Percentiles rank a stretch among this genome's conserved stretches.
phyloP scores from a whole-genome alignment of 768 basidiomycete species.

The Suillus ampliporus region DNA sequence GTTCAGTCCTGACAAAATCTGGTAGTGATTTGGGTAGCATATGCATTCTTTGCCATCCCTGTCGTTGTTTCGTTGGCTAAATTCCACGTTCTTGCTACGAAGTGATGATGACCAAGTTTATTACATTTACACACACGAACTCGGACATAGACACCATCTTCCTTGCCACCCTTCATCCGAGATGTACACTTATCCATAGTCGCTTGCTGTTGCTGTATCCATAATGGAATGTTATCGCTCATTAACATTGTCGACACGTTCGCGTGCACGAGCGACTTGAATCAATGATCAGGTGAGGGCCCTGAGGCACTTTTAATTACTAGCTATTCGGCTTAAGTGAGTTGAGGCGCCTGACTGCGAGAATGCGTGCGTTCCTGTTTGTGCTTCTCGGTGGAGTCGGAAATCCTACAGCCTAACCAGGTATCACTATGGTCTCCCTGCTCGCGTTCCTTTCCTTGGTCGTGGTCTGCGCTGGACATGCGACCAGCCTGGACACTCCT shows the following conservation, averaged over 20 bases:
- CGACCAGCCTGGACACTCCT: no score
- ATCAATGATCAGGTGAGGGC: neutral
- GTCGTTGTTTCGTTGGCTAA: constrained; percentile 72
- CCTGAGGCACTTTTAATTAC: neutral
- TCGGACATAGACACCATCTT: neutral
- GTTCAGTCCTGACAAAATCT: constrained; percentile 9
- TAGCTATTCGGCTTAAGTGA: neutral
- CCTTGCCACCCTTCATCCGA: neutral
- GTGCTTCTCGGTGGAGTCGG: no score
- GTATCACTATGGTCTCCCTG: no score
- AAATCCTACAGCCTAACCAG: no score
- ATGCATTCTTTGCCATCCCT: constrained; percentile 75
- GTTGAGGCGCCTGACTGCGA: neutral
- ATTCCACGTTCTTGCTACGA: constrained; percentile 60
- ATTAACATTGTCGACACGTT: neutral
- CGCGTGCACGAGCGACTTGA: neutral
- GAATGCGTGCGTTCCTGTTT: no score
- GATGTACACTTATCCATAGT: neutral
- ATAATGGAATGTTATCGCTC: neutral
- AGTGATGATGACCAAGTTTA: constrained; percentile 32
- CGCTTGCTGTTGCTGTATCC: constrained; percentile 1
- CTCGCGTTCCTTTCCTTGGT: no score
- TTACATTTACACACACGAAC: neutral
- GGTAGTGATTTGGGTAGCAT: constrained; percentile 80
- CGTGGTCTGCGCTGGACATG: no score